Evolutionary conservation across 139 green algal species (phyloP), one percentile per base, ranked within the genome.

Genomic region (Chlorella sp.): DNA sequence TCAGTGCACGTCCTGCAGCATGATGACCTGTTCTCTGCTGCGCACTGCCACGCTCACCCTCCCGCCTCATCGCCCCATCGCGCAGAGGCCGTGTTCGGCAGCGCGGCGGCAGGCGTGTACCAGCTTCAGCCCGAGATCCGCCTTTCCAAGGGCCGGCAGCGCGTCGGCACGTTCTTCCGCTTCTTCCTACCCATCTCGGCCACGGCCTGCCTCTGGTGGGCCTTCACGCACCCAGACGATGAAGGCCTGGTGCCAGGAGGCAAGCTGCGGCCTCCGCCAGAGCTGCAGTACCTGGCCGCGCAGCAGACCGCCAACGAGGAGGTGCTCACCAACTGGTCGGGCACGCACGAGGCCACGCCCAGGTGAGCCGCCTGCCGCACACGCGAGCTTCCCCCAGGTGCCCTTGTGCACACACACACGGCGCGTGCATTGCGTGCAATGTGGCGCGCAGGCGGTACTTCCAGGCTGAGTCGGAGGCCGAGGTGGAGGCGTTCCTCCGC

Each of bases 311-410:
- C 68, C 33, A 82, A 82, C 62, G 30, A 75, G 5, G 73, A 88
- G 55, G 65, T 49, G 1, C 35, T 90, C 31, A 82, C 60, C 34
- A 99, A 99, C 83, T 99, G 95, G 95, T 95, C 87, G 26, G 89
- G 75, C 65, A 99, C 95, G n/a, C 93, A 99, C 72, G 80, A 88
- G 62, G 82, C 84, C 4, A 73, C 74, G 42, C 79, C 85, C 6
- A 80, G 73, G 85, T 90, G 34, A 67, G 84, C 17, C 3, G 64
- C n/a, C n/a, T n/a, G n/a, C n/a, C n/a, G n/a, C n/a, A n/a, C n/a
- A n/a, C n/a, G n/a, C n/a, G n/a, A n/a, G n/a, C n/a, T n/a, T n/a
- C n/a, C n/a, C n/a, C n/a, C n/a, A n/a, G n/a, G n/a, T n/a, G n/a
- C n/a, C n/a, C n/a, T n/a, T n/a, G 20, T 71, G 49, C n/a, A 77